Evolutionary conservation across 139 green algal genomes (phyloP).

Genomic region (Chlorella sp.): DNA sequence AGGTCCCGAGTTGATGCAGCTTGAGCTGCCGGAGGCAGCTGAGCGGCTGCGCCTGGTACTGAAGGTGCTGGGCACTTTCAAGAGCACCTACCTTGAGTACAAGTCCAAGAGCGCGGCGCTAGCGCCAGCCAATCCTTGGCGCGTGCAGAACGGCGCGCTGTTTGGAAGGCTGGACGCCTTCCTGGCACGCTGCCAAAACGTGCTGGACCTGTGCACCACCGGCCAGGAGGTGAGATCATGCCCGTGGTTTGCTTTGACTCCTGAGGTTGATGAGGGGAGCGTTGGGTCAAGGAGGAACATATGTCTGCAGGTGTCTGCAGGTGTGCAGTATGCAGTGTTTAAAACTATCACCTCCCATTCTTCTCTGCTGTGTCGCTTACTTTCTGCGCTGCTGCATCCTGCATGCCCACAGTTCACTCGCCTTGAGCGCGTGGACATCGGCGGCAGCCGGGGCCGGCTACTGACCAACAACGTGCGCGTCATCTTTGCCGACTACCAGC

Average conservation of each 20-base stretch:
- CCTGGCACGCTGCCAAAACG: constrained; percentile 84
- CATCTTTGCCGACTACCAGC: constrained; percentile 81
- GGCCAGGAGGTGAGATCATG: constrained; percentile 16
- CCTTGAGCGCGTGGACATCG: constrained; percentile 91
- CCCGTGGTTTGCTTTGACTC: too few species aligned
- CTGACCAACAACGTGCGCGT: constrained; percentile 78
- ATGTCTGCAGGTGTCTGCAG: too few species aligned
- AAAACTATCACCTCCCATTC: background rate
- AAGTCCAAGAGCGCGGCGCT: constrained; percentile 55
- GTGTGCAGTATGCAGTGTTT: background rate
- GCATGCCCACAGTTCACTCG: constrained; percentile 76
- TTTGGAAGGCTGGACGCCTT: constrained; percentile 86
- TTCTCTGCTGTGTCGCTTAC: background rate
- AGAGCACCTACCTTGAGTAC: constrained; percentile 89
- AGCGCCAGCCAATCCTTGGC: constrained; percentile 82
- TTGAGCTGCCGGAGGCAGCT: constrained; percentile 82
- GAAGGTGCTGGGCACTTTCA: constrained; percentile 86
- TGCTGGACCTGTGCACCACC: constrained; percentile 85
- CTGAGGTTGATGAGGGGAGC: background rate
- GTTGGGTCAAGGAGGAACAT: background rate
- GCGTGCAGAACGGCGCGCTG: constrained; percentile 83
- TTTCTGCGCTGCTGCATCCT: background rate
- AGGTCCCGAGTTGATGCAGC: constrained; percentile 78
- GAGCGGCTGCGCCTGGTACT: constrained; percentile 85
- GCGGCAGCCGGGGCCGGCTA: constrained; percentile 79